phyloP scores from a whole-genome alignment of 2,329 filamentous ascomycete genomes.

The Talaromyces sp. region DNA sequence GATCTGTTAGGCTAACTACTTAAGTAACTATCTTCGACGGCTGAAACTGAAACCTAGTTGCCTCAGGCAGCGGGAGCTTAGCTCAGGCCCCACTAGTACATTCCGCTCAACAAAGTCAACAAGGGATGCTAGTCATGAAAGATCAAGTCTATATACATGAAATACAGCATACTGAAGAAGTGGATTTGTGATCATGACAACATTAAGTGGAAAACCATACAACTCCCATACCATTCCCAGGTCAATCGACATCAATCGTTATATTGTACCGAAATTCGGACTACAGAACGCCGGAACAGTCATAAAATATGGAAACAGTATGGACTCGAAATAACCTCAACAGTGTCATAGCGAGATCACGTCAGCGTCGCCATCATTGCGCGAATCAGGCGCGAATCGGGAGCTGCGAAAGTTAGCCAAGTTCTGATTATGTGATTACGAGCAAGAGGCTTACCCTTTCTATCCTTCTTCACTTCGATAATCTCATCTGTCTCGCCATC shows the following conservation, averaged over 20 bases:
- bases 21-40: background rate
- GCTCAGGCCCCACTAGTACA: background rate
- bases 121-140: background rate
- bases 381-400: conserved; percentile 61
- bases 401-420: conserved; percentile 47
- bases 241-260: conserved; percentile 3
- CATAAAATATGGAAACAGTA: background rate
- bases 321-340: background rate
- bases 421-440: conserved; percentile 14
- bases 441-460: conserved; percentile 79
- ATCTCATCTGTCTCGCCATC: conserved; percentile 51
- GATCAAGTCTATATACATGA: background rate
- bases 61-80: conserved; percentile 15
- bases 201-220: background rate
- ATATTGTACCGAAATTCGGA: background rate
- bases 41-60: conserved; percentile 18
- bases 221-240: background rate
- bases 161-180: background rate
- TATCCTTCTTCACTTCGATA: conserved; percentile 72
- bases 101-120: too few relatives aligned
- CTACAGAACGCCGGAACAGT: conserved; percentile 6
- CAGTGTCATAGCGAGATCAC: conserved; percentile 34
- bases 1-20: background rate
- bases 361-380: conserved; percentile 71
- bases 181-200: background rate